Evolutionary conservation across 306 rosid genomes (phyloP).

Genomic region (Amphicarpaea edgeworthii): DNA sequence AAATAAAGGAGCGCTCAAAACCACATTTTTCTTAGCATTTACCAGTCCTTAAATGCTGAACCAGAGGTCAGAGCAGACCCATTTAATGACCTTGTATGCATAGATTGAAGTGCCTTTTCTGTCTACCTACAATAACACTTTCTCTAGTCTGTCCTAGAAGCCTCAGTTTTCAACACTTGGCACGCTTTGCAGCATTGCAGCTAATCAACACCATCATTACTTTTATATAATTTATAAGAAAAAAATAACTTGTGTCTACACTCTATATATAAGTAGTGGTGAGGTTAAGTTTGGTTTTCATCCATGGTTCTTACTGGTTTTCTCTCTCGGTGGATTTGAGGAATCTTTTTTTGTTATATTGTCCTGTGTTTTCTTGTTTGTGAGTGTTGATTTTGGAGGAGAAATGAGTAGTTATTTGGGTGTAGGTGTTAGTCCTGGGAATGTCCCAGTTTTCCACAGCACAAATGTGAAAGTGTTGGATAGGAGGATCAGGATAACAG

Average conservation of each 20-base stretch:
- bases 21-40: conserved; percentile 37
- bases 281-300: conserved; percentile 20
- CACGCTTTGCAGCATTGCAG: conserved; percentile 40
- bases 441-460: conserved; percentile 67
- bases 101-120: conserved; percentile 41
- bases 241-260: conserved; percentile 1
- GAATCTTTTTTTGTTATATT: neutral
- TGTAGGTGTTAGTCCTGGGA: conserved; percentile 89
- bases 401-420: conserved; percentile 76
- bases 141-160: conserved; percentile 33
- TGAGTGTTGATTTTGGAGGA: conserved; percentile 30
- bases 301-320: neutral
- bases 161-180: conserved; percentile 66
- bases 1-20: conserved; percentile 44
- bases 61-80: conserved; percentile 48
- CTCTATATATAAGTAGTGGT: conserved; percentile 46
- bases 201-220: conserved; percentile 32
- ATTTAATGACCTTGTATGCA: conserved; percentile 50
- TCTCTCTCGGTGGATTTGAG: neutral
- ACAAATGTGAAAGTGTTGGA: conserved; percentile 62
- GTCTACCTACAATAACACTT: conserved; percentile 10
- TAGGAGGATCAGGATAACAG: conserved; percentile 66
- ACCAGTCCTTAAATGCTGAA: conserved; percentile 51
- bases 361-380: conserved; percentile 15
- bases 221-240: conserved; percentile 38